These are phyloP conservation scores for Psidium guajava DNA, from an alignment of 345 rosid species.

Conservation along the genomic window DNA sequence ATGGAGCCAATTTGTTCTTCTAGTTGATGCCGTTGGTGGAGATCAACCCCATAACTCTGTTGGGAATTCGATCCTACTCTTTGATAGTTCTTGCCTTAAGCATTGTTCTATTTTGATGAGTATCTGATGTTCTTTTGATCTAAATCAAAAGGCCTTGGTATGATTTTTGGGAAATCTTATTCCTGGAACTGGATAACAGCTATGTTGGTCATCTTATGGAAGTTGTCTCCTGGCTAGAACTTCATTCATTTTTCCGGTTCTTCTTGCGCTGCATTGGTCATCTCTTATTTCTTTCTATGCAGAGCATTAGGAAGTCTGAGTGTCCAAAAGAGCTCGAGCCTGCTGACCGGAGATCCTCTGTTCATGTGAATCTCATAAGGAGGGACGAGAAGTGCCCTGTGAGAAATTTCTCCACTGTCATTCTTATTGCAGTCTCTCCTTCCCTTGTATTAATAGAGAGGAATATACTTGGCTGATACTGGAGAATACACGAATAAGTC, in stretches of 20 bases:
- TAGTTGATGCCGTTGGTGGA: neutral
- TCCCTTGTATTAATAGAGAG: neutral
- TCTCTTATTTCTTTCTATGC: conserved; percentile 1
- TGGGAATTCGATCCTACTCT: neutral
- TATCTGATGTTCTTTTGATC: neutral
- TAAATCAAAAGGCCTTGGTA: neutral
- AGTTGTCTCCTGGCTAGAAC: neutral
- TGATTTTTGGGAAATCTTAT: neutral
- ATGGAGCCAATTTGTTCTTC: neutral
- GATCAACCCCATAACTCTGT: neutral
- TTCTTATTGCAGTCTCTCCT: neutral
- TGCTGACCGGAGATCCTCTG: conserved; percentile 62
- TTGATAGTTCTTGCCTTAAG: neutral
- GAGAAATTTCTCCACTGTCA: conserved; percentile 12
- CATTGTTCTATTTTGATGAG: neutral
- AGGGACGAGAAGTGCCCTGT: conserved; percentile 69
- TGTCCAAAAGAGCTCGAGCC: conserved; percentile 98
- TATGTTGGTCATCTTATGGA: neutral
- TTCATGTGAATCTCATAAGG: conserved; percentile 79
- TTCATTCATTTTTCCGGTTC: neutral
- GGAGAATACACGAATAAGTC: neutral
- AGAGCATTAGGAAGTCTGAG: conserved; percentile 94
- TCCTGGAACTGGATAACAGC: neutral
- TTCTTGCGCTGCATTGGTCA: neutral
- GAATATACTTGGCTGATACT: neutral